These are phyloP conservation scores for Penicillium simplicissimum DNA, from an alignment of 495 filamentous ascomycete genomes.

Conservation along the genomic window DNA sequence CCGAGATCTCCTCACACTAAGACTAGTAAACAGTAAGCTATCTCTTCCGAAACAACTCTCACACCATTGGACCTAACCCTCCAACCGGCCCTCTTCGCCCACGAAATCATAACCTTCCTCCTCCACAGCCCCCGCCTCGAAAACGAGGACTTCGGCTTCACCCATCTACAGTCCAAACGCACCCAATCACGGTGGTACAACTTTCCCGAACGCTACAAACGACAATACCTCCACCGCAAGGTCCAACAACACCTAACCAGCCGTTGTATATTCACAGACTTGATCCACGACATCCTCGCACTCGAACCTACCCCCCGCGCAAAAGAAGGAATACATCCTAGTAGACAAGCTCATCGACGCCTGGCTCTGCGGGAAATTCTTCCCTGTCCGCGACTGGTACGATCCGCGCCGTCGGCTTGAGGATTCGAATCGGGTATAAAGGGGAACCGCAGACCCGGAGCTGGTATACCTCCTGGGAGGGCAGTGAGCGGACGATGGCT, in stretches of 20 bases:
- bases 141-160: neutral
- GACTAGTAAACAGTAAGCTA: neutral
- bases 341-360: neutral
- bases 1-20: neutral
- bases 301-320: neutral
- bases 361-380: neutral
- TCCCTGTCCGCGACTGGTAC: neutral
- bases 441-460: too few species aligned
- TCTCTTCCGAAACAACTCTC: too few species aligned
- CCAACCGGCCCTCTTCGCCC: neutral
- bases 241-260: neutral
- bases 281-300: neutral
- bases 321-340: neutral
- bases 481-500: neutral
- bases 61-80: neutral
- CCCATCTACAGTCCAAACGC: neutral
- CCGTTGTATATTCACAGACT: neutral
- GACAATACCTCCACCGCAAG: neutral
- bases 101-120: neutral
- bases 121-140: neutral
- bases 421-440: neutral
- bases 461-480: neutral
- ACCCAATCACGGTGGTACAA: neutral
- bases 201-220: neutral
- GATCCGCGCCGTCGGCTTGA: neutral